Conservation (phyloP, 495 filamentous ascomycete genomes). For the Symbiotaphrina buchneri region DNA sequence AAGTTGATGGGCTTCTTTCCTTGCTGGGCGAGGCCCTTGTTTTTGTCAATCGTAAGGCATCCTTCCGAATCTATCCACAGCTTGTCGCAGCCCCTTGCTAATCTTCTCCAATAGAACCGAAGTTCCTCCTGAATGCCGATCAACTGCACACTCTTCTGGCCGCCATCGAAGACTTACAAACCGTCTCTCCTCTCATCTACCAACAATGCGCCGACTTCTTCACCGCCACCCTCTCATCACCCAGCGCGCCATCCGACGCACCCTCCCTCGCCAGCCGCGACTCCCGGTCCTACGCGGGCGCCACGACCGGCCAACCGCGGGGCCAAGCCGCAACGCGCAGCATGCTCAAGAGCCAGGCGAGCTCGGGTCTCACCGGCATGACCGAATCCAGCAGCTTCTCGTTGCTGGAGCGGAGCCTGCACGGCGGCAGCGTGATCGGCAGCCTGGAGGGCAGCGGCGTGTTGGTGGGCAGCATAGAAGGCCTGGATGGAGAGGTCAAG, state of each 20-base stretch:
- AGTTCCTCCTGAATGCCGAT: constrained; percentile 26
- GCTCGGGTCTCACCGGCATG: too few species aligned
- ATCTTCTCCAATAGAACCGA: constrained; percentile 12
- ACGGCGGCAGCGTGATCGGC: constrained; percentile 33
- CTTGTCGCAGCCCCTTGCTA: not conserved
- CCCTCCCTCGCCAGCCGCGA: not conserved
- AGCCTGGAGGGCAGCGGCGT: constrained; percentile 27
- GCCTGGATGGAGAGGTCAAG: constrained; percentile 16
- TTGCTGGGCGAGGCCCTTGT: constrained; percentile 64
- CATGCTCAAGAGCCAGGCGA: not conserved
- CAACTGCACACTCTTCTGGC: constrained; percentile 59
- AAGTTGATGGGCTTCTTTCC: constrained; percentile 64
- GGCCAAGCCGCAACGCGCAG: too few species aligned
- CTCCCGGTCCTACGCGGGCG: not conserved
- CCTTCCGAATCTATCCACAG: not conserved
- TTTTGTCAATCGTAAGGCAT: constrained; percentile 38
- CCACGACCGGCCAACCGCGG: not conserved
- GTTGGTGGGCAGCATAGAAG: constrained; percentile 21
- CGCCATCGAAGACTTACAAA: constrained; percentile 63
- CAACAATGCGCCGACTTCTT: constrained; percentile 15
- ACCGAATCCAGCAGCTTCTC: constrained; percentile 30
- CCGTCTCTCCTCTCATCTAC: constrained; percentile 46
- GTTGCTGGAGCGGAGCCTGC: constrained; percentile 47
- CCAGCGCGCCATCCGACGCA: constrained; percentile 10
- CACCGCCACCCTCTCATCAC: constrained; percentile 1